Base-by-base conservation (phyloP, 2,329 filamentous ascomycete genomes). In the Eutypa lata region DNA sequence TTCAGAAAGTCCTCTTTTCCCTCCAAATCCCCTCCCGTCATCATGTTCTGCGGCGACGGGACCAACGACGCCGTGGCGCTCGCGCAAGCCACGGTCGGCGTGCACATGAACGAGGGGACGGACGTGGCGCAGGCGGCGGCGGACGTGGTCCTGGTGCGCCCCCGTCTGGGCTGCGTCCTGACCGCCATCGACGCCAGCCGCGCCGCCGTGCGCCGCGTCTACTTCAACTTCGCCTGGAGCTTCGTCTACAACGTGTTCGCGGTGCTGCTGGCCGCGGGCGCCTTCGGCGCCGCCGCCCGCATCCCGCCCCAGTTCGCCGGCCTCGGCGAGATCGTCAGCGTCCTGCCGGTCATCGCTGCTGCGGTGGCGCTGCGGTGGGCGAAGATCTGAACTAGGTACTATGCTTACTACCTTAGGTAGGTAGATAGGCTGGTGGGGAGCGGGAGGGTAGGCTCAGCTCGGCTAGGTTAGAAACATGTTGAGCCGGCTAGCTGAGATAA, bases 11-110 rank as follows among this genome's bases (percentile, higher is more conserved):
- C 47, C 7, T 14, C 10, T 10, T 46, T n/a, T n/a, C n/a, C n/a
- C n/a, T n/a, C n/a, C n/a, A n/a, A n/a, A n/a, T n/a, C n/a, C n/a
- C n/a, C n/a, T n/a, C 59, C 71, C 0, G 68, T 78, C 1, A 79
- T 90, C 18, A 68, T 91, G 6, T 92, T 93, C 68, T 80, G 82
- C 48, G 89, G 89, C 33, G 89, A 93, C 60, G 90, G 90, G 2
- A 91, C 87, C 14, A 93, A 93, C 66, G 89, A 93, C 62, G 87
- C 89, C 0, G 76, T 83, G 2, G 89, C 89, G 0, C 76, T 93
- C 2, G 83, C 87, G 0, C 81, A 86, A 63, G 87, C 90, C 1
- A 80, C 80, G 6, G 79, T 93, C 26, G 90, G 90, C 26, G 75
- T 91, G 0, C 86, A 90, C 58, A 81, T 93, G 65, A 80, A 80